phyloP scores from a whole-genome alignment of 495 filamentous ascomycete genomes.

The Staphylotrichum longicolle region DNA sequence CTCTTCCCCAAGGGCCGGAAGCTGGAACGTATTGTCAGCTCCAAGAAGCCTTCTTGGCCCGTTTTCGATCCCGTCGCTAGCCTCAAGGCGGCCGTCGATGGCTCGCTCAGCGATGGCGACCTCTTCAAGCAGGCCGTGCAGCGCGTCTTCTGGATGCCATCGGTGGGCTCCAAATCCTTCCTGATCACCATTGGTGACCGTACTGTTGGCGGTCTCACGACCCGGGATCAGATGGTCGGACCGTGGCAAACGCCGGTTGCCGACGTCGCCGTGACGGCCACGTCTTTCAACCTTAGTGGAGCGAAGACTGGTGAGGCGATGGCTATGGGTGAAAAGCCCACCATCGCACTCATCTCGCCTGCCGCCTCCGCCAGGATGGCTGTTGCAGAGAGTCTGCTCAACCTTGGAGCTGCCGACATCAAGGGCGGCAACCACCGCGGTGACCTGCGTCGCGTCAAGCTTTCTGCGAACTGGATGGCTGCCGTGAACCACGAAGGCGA shows the following conservation, averaged over 20 bases:
- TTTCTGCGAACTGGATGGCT: conserved; percentile 99
- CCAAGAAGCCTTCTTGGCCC: conserved; percentile 64
- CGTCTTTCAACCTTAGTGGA: conserved; percentile 64
- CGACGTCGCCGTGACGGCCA: conserved; percentile 87
- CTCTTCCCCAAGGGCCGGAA: conserved; percentile 90
- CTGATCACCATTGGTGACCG: conserved; percentile 95
- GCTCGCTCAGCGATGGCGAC: conserved; percentile 53
- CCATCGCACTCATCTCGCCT: conserved; percentile 83
- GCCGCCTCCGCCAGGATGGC: conserved; percentile 96
- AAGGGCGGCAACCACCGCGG: conserved; percentile 54
- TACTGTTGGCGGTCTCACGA: conserved; percentile 83
- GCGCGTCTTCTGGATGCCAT: conserved; percentile 77
- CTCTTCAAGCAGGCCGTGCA: conserved; percentile 72
- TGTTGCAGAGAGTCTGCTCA: conserved; percentile 90
- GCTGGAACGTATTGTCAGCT: conserved; percentile 75
- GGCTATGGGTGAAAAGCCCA: conserved; percentile 95
- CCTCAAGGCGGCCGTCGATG: conserved; percentile 50
- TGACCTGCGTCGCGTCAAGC: conserved; percentile 66
- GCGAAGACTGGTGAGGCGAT: conserved; percentile 84
- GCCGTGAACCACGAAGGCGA: conserved; percentile 91
- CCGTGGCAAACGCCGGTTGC: conserved; percentile 95
- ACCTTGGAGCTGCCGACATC: conserved; percentile 83
- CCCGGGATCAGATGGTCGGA: conserved; percentile 93
- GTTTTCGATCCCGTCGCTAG: conserved; percentile 62
- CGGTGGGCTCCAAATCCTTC: conserved; percentile 94